These are phyloP conservation scores for Epithele typhae DNA, from an alignment of 768 basidiomycete genomes.

Conservation along the genomic window DNA sequence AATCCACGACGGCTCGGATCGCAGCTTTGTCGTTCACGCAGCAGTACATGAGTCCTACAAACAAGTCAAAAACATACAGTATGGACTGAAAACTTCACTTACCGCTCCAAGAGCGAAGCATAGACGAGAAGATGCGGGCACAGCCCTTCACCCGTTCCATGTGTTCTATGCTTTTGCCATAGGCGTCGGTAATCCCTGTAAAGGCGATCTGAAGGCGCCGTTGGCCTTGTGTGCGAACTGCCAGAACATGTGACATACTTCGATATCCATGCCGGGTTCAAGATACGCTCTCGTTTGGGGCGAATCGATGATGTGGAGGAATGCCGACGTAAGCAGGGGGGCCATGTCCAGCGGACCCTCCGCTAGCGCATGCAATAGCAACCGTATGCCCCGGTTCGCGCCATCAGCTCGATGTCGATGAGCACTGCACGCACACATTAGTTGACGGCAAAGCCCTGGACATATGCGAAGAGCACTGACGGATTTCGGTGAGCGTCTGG, in stretches of 20 bases:
- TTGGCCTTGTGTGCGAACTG: no score
- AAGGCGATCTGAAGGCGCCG: constrained; percentile 80
- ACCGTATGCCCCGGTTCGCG: constrained; percentile 81
- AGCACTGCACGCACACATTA: constrained; percentile 49
- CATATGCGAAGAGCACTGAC: constrained; percentile 40
- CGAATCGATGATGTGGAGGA: constrained; percentile 80
- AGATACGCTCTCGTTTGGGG: constrained; percentile 79
- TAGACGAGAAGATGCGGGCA: constrained; percentile 71
- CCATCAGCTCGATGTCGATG: constrained; percentile 80
- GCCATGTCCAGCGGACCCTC: constrained; percentile 85
- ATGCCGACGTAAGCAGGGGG: constrained; percentile 71
- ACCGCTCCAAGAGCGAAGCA: constrained; percentile 95
- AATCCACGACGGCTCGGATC: constrained; percentile 79
- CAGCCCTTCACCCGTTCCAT: constrained; percentile 76
- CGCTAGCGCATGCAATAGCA: constrained; percentile 81
- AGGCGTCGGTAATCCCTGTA: constrained; percentile 88
- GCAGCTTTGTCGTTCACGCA: constrained; percentile 88
- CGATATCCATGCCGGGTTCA: constrained; percentile 80
- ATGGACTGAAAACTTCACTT: constrained; percentile 26
- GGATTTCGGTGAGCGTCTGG: constrained; percentile 85
- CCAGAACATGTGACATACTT: constrained; percentile 53
- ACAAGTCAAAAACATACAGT: no score
- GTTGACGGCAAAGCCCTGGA: background rate
- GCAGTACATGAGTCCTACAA: constrained; percentile 86
- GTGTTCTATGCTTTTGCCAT: constrained; percentile 77